Conservation (phyloP, 257 asterid genomes). For the Salvia splendens region DNA sequence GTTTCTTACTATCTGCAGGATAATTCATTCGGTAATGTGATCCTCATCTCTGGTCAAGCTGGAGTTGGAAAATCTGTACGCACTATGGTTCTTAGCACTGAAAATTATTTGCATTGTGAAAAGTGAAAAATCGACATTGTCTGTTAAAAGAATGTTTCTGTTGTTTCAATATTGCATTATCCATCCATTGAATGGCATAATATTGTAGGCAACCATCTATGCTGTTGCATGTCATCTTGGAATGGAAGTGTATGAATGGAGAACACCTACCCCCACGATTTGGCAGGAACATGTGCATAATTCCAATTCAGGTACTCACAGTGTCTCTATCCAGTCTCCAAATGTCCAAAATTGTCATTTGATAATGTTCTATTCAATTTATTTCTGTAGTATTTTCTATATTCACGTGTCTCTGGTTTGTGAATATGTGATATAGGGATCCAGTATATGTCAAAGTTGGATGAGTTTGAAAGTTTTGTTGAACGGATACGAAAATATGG, state of each 20-base stretch:
- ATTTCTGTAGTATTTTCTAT: constrained; percentile 25
- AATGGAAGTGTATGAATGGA: constrained; percentile 83
- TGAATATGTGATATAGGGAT: constrained; percentile 53
- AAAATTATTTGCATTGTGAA: constrained; percentile 19
- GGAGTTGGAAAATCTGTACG: constrained; percentile 99
- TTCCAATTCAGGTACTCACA: constrained; percentile 67
- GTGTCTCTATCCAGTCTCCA: constrained; percentile 17
- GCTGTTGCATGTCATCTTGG: constrained; percentile 78
- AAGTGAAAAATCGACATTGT: constrained; percentile 22
- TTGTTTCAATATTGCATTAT: constrained; percentile 15
- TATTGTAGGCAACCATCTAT: constrained; percentile 69
- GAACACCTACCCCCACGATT: constrained; percentile 83
- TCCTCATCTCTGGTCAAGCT: constrained; percentile 85
- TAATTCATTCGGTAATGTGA: constrained; percentile 47
- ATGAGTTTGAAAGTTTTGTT: constrained; percentile 86
- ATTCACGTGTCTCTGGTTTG: constrained; percentile 32
- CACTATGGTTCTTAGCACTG: constrained; percentile 26
- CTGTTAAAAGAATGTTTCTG: constrained; percentile 9
- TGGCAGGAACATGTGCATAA: constrained; percentile 93
- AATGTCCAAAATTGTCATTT: constrained; percentile 6
- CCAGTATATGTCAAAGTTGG: constrained; percentile 80
- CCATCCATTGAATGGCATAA: constrained; percentile 32
- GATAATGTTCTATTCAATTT: constrained; percentile 24
- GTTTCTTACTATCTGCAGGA: constrained; percentile 48
- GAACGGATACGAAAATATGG: constrained; percentile 89